phyloP scores from a whole-genome alignment of 495 filamentous ascomycete species.

The Entonaema liquescens region DNA sequence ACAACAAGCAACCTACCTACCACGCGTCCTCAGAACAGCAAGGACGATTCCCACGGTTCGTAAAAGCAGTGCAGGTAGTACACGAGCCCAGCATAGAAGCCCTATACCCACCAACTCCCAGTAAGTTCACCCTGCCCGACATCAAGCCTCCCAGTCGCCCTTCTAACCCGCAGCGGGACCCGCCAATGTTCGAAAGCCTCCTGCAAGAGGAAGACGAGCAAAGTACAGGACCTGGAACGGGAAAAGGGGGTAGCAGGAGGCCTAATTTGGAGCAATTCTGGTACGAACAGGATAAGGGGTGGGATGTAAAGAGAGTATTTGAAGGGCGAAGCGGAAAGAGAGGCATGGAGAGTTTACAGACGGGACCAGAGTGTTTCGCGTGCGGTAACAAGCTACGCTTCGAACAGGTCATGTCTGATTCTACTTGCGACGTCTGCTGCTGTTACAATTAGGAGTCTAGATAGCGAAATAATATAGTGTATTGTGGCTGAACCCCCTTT shows the following conservation, averaged over 20 bases:
- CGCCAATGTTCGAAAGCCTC: neutral
- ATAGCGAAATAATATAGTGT: neutral
- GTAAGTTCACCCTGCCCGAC: neutral
- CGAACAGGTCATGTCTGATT: neutral
- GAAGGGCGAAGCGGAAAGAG: neutral
- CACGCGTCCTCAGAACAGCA: neutral
- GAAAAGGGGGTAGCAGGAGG: neutral
- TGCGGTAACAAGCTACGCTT: slow-evolving; percentile 12
- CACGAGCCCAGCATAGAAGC: neutral
- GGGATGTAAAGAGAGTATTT: slow-evolving; percentile 8
- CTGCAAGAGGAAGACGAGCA: neutral
- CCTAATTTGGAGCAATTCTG: slow-evolving; percentile 23
- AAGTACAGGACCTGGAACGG: neutral
- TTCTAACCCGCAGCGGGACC: neutral
- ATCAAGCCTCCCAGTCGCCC: neutral
- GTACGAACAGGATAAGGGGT: slow-evolving; percentile 6
- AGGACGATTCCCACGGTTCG: neutral
- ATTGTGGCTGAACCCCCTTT: neutral
- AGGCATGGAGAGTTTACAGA: neutral
- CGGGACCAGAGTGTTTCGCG: slow-evolving; percentile 23
- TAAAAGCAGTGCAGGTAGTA: neutral
- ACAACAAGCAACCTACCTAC: neutral
- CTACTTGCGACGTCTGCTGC: slow-evolving; percentile 12
- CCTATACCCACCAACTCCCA: neutral
- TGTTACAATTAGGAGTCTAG: slow-evolving; percentile 20